These are phyloP conservation scores for Alternaria arbusti DNA, from an alignment of 2,329 filamentous ascomycete species.

Conservation along the genomic window DNA sequence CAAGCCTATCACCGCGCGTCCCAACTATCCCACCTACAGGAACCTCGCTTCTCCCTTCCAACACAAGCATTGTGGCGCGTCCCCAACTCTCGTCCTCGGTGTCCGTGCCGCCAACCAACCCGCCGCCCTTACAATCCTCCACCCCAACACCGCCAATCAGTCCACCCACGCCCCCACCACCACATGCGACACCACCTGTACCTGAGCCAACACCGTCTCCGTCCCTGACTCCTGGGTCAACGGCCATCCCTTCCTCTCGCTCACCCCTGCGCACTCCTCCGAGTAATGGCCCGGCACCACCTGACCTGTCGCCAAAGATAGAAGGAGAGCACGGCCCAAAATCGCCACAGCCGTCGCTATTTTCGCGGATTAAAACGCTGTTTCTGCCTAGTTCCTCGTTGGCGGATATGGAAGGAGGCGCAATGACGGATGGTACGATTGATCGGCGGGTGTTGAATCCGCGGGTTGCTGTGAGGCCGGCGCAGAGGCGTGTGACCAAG, in stretches of 20 bases:
- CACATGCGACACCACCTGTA: background rate
- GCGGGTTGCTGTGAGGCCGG: background rate
- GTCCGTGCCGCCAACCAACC: background rate
- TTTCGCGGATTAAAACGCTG: background rate
- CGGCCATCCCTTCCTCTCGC: background rate
- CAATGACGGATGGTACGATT: background rate
- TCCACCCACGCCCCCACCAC: background rate
- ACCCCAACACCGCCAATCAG: background rate
- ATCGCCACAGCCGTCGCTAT: background rate
- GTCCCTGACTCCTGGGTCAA: background rate
- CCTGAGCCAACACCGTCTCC: background rate
- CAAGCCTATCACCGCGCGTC: background rate
- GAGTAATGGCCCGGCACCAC: background rate
- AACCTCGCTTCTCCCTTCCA: background rate
- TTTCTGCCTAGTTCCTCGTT: fast-evolving
- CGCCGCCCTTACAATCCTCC: background rate
- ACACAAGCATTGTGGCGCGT: background rate
- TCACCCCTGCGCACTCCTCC: background rate
- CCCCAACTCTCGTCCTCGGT: background rate
- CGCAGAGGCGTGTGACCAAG: background rate
- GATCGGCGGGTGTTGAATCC: background rate
- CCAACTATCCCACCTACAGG: background rate
- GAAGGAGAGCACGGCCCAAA: background rate
- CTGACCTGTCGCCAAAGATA: background rate
- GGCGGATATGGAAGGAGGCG: fast-evolving